Evolutionary conservation across 1,284 basidiomycete species (phyloP).

Genomic region (Ceraceosorus guamensis): DNA sequence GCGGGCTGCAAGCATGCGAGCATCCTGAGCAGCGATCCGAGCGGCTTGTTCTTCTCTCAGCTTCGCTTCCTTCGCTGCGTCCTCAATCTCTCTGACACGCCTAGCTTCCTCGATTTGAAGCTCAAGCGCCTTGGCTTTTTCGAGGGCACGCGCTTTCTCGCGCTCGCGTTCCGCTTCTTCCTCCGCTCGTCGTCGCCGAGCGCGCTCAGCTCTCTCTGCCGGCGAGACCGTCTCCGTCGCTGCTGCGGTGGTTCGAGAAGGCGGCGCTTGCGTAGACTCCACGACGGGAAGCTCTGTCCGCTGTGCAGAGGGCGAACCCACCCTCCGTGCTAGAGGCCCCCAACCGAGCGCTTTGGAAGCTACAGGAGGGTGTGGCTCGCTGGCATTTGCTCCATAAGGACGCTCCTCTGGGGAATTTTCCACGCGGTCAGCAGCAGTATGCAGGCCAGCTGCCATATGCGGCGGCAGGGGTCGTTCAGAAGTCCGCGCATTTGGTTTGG

Average conservation of each 20-base stretch:
- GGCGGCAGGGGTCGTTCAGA: slow-evolving; percentile 17
- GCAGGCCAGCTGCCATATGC: slow-evolving; percentile 17
- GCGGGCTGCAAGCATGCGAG: background rate
- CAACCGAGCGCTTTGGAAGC: no score
- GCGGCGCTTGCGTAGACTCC: background rate
- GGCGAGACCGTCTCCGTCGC: slow-evolving; percentile 33
- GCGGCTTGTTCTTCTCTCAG: slow-evolving; percentile 13
- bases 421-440: background rate
- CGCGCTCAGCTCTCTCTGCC: slow-evolving; percentile 26
- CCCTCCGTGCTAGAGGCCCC: no score
- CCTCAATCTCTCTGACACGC: background rate
- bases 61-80: slow-evolving; percentile 22
- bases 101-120: slow-evolving; percentile 23
- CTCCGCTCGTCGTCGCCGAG: slow-evolving; percentile 39
- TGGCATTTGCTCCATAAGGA: no score
- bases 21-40: background rate
- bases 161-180: slow-evolving; percentile 34
- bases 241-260: slow-evolving; percentile 3
- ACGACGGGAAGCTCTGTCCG: no score
- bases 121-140: slow-evolving; percentile 39
- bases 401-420: background rate
- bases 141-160: slow-evolving; percentile 37
- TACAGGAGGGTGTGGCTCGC: no score
- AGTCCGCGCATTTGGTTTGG: background rate
- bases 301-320: no score